Evolutionary conservation across 148 eudicot genomes (phyloP).

Genomic region (Spergularia marina): DNA sequence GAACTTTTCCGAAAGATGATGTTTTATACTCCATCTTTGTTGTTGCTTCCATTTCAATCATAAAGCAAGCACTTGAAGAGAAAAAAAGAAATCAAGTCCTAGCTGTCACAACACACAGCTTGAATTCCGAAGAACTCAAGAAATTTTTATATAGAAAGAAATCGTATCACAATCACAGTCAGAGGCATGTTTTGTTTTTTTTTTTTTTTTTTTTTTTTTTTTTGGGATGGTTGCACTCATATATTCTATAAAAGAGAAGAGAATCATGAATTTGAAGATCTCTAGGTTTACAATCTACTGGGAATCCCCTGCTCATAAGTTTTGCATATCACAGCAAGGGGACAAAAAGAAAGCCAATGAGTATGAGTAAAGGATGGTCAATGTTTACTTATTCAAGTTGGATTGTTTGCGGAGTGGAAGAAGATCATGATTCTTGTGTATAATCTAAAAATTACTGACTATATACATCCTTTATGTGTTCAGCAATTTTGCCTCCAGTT

Average conservation of each 20-base stretch:
- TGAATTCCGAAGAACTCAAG: background rate
- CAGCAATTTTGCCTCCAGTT: too few relatives aligned
- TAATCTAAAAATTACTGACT: too few relatives aligned
- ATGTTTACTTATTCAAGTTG: too few relatives aligned
- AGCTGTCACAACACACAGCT: background rate
- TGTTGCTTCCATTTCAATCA: background rate
- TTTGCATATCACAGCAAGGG: background rate
- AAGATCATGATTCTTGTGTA: too few relatives aligned
- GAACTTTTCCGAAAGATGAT: background rate
- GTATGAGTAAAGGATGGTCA: too few relatives aligned
- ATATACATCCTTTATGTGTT: too few relatives aligned
- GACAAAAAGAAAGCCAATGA: too few relatives aligned
- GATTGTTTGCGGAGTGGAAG: too few relatives aligned
- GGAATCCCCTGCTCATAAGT: background rate
- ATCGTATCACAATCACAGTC: background rate
- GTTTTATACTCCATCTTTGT: background rate
- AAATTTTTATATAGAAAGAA: background rate
- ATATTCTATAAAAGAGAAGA: background rate
- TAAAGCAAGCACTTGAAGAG: background rate
- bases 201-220: too few relatives aligned
- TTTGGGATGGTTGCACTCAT: background rate
- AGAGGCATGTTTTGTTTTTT: background rate
- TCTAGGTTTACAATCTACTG: background rate
- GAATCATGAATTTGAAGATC: background rate
- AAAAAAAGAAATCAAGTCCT: background rate